phyloP scores from a whole-genome alignment of 1,139 yeast genomes.

The Candida sp. region DNA sequence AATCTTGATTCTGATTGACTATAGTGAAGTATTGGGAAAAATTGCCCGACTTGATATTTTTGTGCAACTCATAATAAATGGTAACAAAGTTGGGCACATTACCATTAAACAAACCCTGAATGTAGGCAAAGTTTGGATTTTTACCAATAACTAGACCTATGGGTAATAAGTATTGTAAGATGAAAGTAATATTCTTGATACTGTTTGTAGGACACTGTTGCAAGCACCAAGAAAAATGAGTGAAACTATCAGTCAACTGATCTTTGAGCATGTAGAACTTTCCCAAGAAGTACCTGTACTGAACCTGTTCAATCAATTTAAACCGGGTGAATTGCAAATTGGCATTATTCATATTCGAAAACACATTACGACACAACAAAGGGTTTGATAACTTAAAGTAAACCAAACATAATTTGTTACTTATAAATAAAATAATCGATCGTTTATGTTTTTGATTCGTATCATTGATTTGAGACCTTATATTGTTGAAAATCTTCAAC shows the following conservation, averaged over 20 bases:
- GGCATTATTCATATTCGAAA: constrained; percentile 69
- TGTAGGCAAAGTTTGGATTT: constrained; percentile 30
- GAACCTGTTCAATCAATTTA: constrained; percentile 52
- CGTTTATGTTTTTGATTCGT: constrained; percentile 41
- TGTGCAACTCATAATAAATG: constrained; percentile 34
- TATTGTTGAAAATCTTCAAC: constrained; percentile 59
- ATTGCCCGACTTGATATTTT: constrained; percentile 38
- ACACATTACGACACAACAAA: constrained; percentile 68
- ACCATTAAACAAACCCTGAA: constrained; percentile 5
- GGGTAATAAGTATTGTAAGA: constrained; percentile 51
- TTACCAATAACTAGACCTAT: constrained; percentile 52
- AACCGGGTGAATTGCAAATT: constrained; percentile 43
- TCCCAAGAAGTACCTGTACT: constrained; percentile 67
- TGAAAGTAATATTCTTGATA: constrained; percentile 20
- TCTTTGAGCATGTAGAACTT: constrained; percentile 61
- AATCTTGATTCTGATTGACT: constrained; percentile 27
- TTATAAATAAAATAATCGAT: constrained; percentile 51
- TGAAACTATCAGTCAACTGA: constrained; percentile 52
- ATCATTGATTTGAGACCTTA: constrained; percentile 55
- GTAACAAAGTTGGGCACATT: constrained; percentile 24
- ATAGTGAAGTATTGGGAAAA: constrained; percentile 25
- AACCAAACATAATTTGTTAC: constrained; percentile 55
- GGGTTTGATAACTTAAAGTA: constrained; percentile 66
- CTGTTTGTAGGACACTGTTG: constrained; percentile 31
- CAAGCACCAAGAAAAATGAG: constrained; percentile 65